Conservation (phyloP, 371 early-diverging fungal genomes). For the Mucor indicus region DNA sequence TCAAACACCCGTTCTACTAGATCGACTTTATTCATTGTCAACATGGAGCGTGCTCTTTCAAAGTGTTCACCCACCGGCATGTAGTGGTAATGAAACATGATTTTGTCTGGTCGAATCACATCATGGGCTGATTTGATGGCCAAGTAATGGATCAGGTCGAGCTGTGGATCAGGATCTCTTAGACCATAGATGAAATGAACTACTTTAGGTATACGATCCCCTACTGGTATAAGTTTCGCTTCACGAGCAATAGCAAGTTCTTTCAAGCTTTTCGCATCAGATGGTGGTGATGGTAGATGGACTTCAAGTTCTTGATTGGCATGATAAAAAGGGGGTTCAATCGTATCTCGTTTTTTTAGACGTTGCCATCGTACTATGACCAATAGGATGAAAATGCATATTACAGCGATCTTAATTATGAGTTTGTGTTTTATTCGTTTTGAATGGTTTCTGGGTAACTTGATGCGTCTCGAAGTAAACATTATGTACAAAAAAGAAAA, state of each 20-base stretch:
- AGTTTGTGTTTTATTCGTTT: neutral
- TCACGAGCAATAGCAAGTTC: slow-evolving; percentile 25
- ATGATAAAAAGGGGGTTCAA: neutral
- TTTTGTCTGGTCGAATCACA: slow-evolving; percentile 40
- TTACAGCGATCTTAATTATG: neutral
- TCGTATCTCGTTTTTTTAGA: too few relatives aligned
- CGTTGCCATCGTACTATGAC: too few relatives aligned
- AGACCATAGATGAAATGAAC: slow-evolving; percentile 54
- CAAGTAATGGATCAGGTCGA: slow-evolving; percentile 50
- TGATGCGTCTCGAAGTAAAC: neutral
- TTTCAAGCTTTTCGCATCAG: slow-evolving; percentile 4
- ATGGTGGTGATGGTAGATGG: slow-evolving; percentile 2
- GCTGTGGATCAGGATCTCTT: slow-evolving; percentile 34
- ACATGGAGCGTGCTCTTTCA: slow-evolving; percentile 34
- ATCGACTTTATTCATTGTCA: slow-evolving; percentile 36
- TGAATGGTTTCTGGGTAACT: neutral
- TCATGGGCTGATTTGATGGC: slow-evolving; percentile 56
- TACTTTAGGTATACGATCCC: slow-evolving; percentile 39
- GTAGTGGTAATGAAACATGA: slow-evolving; percentile 51
- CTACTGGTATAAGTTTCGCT: slow-evolving; percentile 10
- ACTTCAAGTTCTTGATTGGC: slow-evolving; percentile 7
- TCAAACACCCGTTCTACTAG: slow-evolving; percentile 34
- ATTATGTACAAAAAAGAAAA: neutral
- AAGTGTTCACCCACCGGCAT: slow-evolving; percentile 45
- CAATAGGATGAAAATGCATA: too few relatives aligned